Conservation (phyloP, 2,329 filamentous ascomycete genomes). For the Trichophaea hybrida region DNA sequence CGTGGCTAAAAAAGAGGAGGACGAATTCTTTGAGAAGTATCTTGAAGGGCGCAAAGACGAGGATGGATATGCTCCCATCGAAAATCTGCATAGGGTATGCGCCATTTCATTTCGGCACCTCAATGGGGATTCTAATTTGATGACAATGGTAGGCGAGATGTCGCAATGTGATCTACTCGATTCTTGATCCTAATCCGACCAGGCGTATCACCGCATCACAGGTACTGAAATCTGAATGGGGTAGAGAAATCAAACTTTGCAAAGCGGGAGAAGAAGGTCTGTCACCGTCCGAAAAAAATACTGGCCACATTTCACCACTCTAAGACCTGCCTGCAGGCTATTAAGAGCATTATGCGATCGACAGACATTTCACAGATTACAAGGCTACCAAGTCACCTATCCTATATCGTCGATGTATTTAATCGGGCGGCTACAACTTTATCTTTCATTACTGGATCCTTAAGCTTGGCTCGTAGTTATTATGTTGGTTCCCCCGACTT, state of each 20-base stretch:
- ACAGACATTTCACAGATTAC: not conserved
- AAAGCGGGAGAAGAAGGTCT: constrained; percentile 84
- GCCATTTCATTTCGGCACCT: not conserved
- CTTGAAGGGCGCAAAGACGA: constrained; percentile 85
- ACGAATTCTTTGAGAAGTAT: constrained; percentile 93
- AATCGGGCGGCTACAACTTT: not conserved
- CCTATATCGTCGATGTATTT: not conserved
- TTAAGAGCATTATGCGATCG: not conserved
- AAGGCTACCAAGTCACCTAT: not conserved
- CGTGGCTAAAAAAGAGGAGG: constrained; percentile 89
- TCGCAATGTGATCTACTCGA: constrained; percentile 97
- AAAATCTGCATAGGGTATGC: constrained; percentile 84
- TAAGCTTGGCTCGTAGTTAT: too few species aligned
- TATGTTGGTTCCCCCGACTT: too few species aligned
- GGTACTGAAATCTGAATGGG: constrained; percentile 96
- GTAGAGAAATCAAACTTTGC: constrained; percentile 91
- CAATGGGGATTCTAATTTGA: not conserved
- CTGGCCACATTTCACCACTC: not conserved
- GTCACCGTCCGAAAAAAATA: not conserved
- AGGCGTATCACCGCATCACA: constrained; percentile 91
- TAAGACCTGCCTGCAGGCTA: not conserved
- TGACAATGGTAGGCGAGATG: constrained; percentile 60
- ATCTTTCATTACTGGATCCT: not conserved
- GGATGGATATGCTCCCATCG: constrained; percentile 90
- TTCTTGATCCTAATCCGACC: constrained; percentile 83